A percentile compares a stretch with the other conserved stretches of the same genome.
These are phyloP conservation scores for Striga asiatica DNA, from an alignment of 257 asterid genomes.

Conservation along the genomic window DNA sequence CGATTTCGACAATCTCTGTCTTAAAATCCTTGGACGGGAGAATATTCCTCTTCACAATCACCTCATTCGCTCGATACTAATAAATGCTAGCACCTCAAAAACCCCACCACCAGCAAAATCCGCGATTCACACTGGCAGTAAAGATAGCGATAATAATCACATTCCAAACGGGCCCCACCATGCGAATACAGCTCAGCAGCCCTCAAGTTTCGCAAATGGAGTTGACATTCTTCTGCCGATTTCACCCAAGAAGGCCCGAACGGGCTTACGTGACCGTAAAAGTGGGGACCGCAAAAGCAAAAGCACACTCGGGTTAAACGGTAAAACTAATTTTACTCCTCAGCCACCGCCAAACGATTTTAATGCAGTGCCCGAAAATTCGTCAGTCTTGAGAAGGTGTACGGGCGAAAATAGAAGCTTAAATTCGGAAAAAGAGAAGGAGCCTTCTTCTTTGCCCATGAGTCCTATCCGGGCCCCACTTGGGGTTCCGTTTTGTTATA, in stretches of 20 bases:
- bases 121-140: constrained; percentile 9
- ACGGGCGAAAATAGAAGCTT: neutral
- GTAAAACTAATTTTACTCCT: constrained; percentile 20
- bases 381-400: constrained; percentile 22
- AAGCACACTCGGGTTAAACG: constrained; percentile 38
- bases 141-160: constrained; percentile 23
- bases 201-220: constrained; percentile 38
- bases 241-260: constrained; percentile 56
- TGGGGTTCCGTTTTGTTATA: constrained; percentile 59
- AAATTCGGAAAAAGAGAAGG: too few relatives aligned
- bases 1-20: constrained; percentile 58
- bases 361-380: constrained; percentile 17
- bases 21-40: constrained; percentile 46
- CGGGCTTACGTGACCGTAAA: constrained; percentile 30
- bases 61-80: constrained; percentile 50
- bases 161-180: constrained; percentile 37
- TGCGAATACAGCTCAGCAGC: constrained; percentile 12
- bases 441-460: constrained; percentile 37
- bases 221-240: constrained; percentile 30
- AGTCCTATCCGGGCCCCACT: constrained; percentile 74
- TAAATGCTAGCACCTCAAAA: constrained; percentile 47
- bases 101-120: constrained; percentile 32
- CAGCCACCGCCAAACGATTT: constrained; percentile 27
- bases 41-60: constrained; percentile 58
- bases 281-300: constrained; percentile 30